phyloP scores from a whole-genome alignment of 495 filamentous ascomycete species.

The Penicillium paxilli region DNA sequence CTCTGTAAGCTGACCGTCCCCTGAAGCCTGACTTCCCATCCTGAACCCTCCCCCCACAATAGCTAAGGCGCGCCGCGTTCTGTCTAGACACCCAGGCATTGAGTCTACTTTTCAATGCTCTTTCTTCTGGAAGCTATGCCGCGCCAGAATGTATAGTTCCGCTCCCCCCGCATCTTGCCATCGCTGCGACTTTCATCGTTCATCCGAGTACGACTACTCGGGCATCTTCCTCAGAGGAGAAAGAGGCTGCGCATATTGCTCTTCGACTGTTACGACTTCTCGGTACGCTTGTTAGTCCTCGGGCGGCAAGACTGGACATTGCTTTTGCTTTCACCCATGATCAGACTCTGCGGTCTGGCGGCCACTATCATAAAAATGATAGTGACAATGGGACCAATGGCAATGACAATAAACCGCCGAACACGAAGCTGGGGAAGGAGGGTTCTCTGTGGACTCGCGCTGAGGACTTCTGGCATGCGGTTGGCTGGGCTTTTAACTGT shows the following conservation, averaged over 20 bases:
- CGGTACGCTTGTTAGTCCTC: conserved; percentile 50
- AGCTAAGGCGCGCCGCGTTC: conserved; percentile 9
- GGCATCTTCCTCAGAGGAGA: conserved; percentile 50
- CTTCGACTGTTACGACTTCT: conserved; percentile 60
- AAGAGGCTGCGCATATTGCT: conserved; percentile 53
- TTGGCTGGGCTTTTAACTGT: conserved; percentile 95
- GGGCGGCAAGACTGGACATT: conserved; percentile 43
- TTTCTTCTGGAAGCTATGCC: conserved; percentile 54
- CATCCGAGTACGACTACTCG: conserved; percentile 71
- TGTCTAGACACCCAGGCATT: conserved; percentile 71
- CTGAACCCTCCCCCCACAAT: neutral
- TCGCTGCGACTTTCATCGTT: conserved; percentile 66
- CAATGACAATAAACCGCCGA: conserved; percentile 42
- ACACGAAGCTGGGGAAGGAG: conserved; percentile 57
- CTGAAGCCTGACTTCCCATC: neutral
- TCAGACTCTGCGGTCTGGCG: conserved; percentile 34
- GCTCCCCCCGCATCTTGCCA: conserved; percentile 59
- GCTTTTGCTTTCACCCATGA: conserved; percentile 57
- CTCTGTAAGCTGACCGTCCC: conserved; percentile 57
- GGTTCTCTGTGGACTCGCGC: conserved; percentile 70
- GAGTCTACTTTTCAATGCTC: conserved; percentile 62
- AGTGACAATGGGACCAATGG: conserved; percentile 1
- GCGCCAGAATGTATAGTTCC: conserved; percentile 48
- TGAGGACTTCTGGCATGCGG: conserved; percentile 83
- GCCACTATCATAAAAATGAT: conserved; percentile 25